Base-by-base conservation (phyloP, 148 eudicot species). In the Diospyros lotus region DNA sequence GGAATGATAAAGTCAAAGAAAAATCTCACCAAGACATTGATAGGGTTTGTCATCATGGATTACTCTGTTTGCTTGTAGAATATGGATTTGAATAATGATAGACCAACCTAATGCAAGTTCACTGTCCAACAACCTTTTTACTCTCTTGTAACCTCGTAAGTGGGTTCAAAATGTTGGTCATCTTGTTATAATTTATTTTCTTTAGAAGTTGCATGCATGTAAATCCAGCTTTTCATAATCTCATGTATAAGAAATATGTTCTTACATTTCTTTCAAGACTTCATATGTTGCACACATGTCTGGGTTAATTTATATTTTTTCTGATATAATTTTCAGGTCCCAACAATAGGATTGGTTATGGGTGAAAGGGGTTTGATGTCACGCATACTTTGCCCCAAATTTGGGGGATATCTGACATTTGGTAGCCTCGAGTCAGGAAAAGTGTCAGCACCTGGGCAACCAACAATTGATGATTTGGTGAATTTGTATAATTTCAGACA, bases 371-470 rank as follows among this genome's bases (percentile, higher is more conserved):
- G 96, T 70, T 69, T 90, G 64, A 89, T 93, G 79, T 83, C 98
- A 18, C 80, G 98, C 70, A 64, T 93, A 77, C 96, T 93, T 75
- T 85, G 93, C 70, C 87, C 98, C 51, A 93, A 93, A 75, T 93
- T 89, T 80, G 98, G 96, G 71, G 98, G 96, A 68, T 93, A 81
- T 82, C 91, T 93, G 53, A 93, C 98, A 46, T 93, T 90, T 84
- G 98, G 93, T 66, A 82, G 89, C 58, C 84, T 93, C 48, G 89
- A 93, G 41, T 64, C 80, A 7, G 96, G 96, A 75, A 83, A 76
- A 69, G 89, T 89, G 53, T 93, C 98, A 52, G 98, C 98, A 40
- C 98, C 98, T 58, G 98, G 98, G 56, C 98, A 93, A 68, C 98
- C 98, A 8, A 86, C 98, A 42, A 75, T 93, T 46, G 74, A 82